These are phyloP conservation scores for Lipomyces starkeyi DNA, from an alignment of 805 yeast genomes.

Conservation along the genomic window DNA sequence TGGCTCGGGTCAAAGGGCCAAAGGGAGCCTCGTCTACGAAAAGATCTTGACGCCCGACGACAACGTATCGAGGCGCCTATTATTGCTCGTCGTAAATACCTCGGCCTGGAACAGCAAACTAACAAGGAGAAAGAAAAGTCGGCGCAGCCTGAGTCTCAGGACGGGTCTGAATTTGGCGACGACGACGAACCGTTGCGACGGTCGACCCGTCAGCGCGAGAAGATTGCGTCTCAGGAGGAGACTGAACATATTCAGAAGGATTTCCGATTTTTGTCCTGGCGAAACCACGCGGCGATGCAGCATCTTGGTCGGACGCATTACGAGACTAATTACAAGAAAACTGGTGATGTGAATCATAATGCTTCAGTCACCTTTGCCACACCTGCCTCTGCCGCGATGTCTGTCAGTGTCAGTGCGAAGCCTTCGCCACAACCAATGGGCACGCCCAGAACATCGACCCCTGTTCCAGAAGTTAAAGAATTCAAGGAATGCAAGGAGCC, in stretches of 20 bases:
- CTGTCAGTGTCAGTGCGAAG: conserved; percentile 14
- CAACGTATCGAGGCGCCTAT: conserved; percentile 63
- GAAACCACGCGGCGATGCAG: conserved; percentile 24
- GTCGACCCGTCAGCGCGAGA: conserved; percentile 28
- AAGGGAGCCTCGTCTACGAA: conserved; percentile 69
- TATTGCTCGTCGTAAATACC: conserved; percentile 61
- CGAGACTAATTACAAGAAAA: conserved; percentile 27
- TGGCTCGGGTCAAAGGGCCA: conserved; percentile 80
- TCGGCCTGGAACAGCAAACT: conserved; percentile 43
- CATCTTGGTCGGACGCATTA: conserved; percentile 30
- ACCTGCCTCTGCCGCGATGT: conserved; percentile 16
- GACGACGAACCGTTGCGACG: conserved; percentile 28
- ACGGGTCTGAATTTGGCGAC: conserved; percentile 13
- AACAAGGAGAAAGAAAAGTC: neutral
- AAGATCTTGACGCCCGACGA: conserved; percentile 61
- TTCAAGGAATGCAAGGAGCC: neutral
- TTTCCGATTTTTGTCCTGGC: conserved; percentile 28
- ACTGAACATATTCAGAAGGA: conserved; percentile 12
- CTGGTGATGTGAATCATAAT: conserved; percentile 18
- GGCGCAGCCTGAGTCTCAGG: conserved; percentile 12
- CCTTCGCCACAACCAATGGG: conserved; percentile 6
- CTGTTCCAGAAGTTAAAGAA: neutral
- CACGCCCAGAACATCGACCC: conserved; percentile 10
- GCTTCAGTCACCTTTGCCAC: conserved; percentile 22
- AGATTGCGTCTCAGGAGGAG: conserved; percentile 11